A percentile compares a stretch with the other conserved stretches of the same genome.
Evolutionary conservation across 345 rosid genomes (phyloP).

Genomic region (Erodium maritimum): DNA sequence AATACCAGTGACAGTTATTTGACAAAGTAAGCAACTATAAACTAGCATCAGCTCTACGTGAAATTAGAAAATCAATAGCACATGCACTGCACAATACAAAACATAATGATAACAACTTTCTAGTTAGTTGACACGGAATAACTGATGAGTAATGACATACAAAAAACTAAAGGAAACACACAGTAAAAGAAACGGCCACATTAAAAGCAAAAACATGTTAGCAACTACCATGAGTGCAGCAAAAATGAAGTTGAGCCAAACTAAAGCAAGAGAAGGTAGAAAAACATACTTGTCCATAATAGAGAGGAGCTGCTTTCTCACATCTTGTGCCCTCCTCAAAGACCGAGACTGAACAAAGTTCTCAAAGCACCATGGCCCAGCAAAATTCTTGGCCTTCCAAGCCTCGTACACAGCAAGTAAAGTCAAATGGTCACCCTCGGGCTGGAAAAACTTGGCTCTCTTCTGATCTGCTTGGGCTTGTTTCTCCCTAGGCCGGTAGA

Average conservation of each 20-base stretch:
- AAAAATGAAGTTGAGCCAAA: too few species aligned
- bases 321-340: slow-evolving; percentile 71
- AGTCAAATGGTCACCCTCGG: slow-evolving; percentile 90
- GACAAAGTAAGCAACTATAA: too few species aligned
- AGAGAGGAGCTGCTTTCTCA: slow-evolving; percentile 79
- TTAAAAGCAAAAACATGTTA: background rate
- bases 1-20: too few species aligned
- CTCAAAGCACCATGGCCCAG: slow-evolving; percentile 89
- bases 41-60: too few species aligned
- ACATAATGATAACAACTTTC: too few species aligned
- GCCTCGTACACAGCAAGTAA: slow-evolving; percentile 84
- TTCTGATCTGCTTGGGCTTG: slow-evolving; percentile 96
- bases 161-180: background rate
- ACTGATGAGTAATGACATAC: too few species aligned
- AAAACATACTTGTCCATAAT: slow-evolving; percentile 76
- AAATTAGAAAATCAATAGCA: too few species aligned
- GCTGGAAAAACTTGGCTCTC: slow-evolving; percentile 84
- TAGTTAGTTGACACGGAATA: too few species aligned
- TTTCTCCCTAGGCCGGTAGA: slow-evolving; percentile 84
- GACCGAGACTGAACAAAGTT: slow-evolving; percentile 77
- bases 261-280: background rate
- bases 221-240: background rate
- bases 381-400: slow-evolving; percentile 82
- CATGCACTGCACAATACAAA: too few species aligned
- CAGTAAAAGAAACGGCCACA: background rate